Base-by-base conservation (phyloP, 306 rosid species). In the Vigna mungo region DNA sequence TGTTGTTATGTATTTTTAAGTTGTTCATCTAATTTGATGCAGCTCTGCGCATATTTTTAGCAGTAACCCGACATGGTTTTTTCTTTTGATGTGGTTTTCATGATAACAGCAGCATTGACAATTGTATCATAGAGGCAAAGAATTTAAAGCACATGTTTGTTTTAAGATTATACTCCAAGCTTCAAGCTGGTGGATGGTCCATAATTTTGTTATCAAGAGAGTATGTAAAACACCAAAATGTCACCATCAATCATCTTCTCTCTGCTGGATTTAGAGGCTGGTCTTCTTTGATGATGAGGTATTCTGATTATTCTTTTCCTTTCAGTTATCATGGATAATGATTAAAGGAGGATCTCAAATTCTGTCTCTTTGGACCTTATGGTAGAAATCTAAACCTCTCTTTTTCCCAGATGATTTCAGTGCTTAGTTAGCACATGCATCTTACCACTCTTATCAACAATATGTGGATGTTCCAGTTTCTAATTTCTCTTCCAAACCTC, bases 271-370 rank as follows among this genome's bases (percentile, higher is more conserved):
- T 60, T 68, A 85, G 82, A 39, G 89, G 80, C 4, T 85, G 96
- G 97, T 86, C 89, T 61, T 80, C 86, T 72, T 81, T 94, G 86
- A 74, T 89, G 52, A 88, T 91, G 97, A 87, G 98, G 98, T 94
- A 87, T 49, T 61, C 21, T 51, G 43, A 37, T 56, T 52, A 11
- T 10, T 41, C 16, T 66, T 34, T 72, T 71, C 67, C 75, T 67
- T 65, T 15, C 15, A 12, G 36, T 13, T 47, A 34, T 36, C 15
- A 2, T 78, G 43, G 48, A 60, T 37, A 68, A 66, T 37, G 43
- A 32, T 55, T 58, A 17, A 66, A 21, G 27, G 49, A 58, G 49
- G 10, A 58, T 82, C 46, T 72, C 62, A 79, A 46, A 15, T 76
- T 34, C 59, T 39, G 34, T 64, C 16, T 64, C 62, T 74, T 66